phyloP scores from a whole-genome alignment of 495 filamentous ascomycete genomes.

The Aspergillus nidulans region DNA sequence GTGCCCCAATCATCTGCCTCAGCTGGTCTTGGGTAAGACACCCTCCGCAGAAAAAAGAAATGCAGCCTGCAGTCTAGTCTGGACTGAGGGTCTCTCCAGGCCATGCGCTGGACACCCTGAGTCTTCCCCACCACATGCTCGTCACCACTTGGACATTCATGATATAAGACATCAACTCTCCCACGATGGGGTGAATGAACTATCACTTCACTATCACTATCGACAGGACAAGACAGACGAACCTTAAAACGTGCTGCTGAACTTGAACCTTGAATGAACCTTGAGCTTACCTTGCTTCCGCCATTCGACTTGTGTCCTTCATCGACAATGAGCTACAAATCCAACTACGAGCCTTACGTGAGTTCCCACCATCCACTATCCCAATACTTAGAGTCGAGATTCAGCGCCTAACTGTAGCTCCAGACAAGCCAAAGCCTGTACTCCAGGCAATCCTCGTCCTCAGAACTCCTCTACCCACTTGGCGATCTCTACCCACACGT shows the following conservation, averaged over 20 bases:
- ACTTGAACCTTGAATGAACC: background rate
- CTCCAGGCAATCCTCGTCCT: constrained; percentile 25
- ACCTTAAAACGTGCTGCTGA: constrained; percentile 9
- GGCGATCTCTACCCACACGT: constrained; percentile 40
- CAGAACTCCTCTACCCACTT: constrained; percentile 37
- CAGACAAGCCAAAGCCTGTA: constrained; percentile 22
- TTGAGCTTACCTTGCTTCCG: background rate
- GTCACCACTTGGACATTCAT: constrained; percentile 6
- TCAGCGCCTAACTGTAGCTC: background rate
- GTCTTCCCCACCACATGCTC: background rate
- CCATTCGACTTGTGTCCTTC: background rate
- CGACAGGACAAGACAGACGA: background rate
- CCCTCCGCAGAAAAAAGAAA: constrained; percentile 11
- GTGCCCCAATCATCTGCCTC: constrained; percentile 1
- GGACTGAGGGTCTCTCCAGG: constrained; percentile 6
- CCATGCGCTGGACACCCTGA: constrained; percentile 18
- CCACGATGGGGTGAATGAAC: background rate
- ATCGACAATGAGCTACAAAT: constrained; percentile 39
- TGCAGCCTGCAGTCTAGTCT: background rate
- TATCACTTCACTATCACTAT: constrained; percentile 4
- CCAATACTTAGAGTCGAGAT: too few species aligned
- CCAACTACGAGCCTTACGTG: constrained; percentile 44
- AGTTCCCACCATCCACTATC: constrained; percentile 13
- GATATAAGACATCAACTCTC: constrained; percentile 23
- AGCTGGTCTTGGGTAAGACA: background rate